phyloP scores from a whole-genome alignment of 2,329 filamentous ascomycete species.

The Exophiala calicioides region DNA sequence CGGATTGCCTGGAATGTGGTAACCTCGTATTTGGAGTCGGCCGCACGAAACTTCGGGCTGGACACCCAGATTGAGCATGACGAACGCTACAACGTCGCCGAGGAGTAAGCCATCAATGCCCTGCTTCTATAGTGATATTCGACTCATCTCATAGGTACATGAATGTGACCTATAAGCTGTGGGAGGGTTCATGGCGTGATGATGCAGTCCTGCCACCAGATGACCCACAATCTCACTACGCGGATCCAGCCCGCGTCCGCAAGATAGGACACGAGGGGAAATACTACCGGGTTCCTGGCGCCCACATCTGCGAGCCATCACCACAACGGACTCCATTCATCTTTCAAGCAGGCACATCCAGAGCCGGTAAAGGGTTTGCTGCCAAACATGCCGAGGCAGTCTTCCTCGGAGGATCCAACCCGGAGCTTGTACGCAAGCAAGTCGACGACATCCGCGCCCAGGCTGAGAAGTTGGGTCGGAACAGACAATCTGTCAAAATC shows the following conservation, averaged over 20 bases:
- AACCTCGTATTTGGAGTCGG: conserved; percentile 67
- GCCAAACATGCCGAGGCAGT: conserved; percentile 62
- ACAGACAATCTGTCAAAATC: no score
- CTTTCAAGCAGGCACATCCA: conserved; percentile 61
- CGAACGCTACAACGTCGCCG: conserved; percentile 63
- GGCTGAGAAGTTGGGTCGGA: no score
- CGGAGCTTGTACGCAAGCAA: conserved; percentile 59
- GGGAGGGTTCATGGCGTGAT: conserved; percentile 67
- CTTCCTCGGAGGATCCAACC: conserved; percentile 60
- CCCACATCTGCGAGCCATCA: conserved; percentile 55
- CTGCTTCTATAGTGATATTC: conserved; percentile 12
- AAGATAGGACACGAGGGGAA: conserved; percentile 66
- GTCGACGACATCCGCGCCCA: conserved; percentile 50
- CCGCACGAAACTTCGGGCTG: conserved; percentile 63
- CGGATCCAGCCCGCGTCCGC: conserved; percentile 59
- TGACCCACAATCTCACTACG: conserved; percentile 58
- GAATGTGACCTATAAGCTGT: conserved; percentile 66
- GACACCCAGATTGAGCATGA: conserved; percentile 62
- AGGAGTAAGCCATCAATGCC: conserved; percentile 56
- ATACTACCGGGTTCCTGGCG: conserved; percentile 46
- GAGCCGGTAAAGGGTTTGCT: conserved; percentile 59
- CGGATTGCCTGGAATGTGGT: conserved; percentile 65
- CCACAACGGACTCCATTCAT: conserved; percentile 59
- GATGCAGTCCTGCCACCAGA: conserved; percentile 65
- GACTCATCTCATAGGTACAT: conserved; percentile 35